Percentiles rank a stretch among this genome's conserved stretches.
Evolutionary conservation across 306 rosid genomes (phyloP).

Genomic region (Psophocarpus tetragonolobus): DNA sequence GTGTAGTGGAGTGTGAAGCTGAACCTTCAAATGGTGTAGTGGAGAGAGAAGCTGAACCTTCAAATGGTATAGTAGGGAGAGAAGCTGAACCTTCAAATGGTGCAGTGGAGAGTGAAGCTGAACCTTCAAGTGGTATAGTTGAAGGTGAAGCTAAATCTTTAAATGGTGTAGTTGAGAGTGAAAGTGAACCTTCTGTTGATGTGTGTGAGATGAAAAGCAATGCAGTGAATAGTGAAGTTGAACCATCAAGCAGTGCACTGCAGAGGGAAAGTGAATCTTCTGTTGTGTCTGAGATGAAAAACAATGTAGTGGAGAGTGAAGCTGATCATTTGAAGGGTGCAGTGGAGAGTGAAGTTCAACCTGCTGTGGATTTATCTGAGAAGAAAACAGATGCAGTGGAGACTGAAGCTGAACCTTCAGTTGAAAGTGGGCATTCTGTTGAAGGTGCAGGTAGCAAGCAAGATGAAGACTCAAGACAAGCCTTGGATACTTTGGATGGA

Average conservation of each 20-base stretch:
- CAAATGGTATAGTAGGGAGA: neutral
- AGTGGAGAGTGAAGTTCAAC: slow-evolving; percentile 6
- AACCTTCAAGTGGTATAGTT: neutral
- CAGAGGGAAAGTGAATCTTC: slow-evolving; percentile 8
- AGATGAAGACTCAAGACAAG: slow-evolving; percentile 34
- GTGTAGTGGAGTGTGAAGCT: neutral
- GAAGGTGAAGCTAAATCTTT: slow-evolving; percentile 9
- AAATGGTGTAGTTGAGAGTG: neutral
- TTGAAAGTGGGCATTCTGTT: slow-evolving; percentile 1
- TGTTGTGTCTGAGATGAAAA: slow-evolving; percentile 7
- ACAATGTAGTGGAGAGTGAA: slow-evolving; percentile 12
- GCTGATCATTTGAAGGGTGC: slow-evolving; percentile 20
- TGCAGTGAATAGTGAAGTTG: slow-evolving; percentile 1
- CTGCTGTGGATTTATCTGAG: neutral
- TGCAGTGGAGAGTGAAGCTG: neutral
- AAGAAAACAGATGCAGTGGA: neutral
- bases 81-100: neutral
- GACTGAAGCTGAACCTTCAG: slow-evolving; percentile 17
- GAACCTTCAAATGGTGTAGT: neutral
- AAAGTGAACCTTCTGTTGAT: slow-evolving; percentile 7
- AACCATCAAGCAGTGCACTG: neutral
- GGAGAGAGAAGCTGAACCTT: neutral
- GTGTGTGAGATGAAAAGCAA: neutral
- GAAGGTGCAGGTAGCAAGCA: slow-evolving; percentile 30
- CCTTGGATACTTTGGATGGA: slow-evolving; percentile 47